Base-by-base conservation (phyloP, 164 flowering plant species). In the Nymphaea colorata region DNA sequence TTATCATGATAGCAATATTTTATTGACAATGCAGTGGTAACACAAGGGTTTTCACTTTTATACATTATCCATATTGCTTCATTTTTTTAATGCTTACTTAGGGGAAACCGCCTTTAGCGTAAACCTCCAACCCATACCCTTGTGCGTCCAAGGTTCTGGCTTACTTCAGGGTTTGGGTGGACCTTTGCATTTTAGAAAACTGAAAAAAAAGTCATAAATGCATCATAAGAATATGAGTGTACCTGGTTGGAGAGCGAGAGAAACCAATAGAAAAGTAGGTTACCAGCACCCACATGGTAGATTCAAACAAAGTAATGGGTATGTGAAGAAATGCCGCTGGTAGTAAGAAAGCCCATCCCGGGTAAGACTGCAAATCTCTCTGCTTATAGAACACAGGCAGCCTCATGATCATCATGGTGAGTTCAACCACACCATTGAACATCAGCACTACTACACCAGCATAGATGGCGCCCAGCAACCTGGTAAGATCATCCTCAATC, bases 341-440 rank as follows among this genome's bases (percentile, higher is more conserved):
- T 16, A 89, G 76, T 8, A 88, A 72, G 69, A 75, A 85, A n/a
- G 83, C 80, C 93, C 93, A 87, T 59, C 88, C 69, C 4, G 82
- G 82, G 59, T 66, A 82, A 69, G 77, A 77, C 72, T 77, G 67
- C 41, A 75, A 66, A 68, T 82, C 81, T 73, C 84, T 76, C 66
- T 79, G 84, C 76, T 82, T 82, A 74, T 74, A 82, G 66, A 75
- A 79, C 10, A 77, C 79, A 2, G 84, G 84, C 61, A 82, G 71
- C 68, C 75, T 79, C 42, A 60, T 17, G 8, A 82, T 65, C 41
- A 79, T 77, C 75, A 82, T 43, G n/a, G 71, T 70, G 12, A 70
- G 12, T 65, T 82, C 84, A 4, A 81, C 71, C 51, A 82, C 61
- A 43, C 84, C 84, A 74, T 79, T 82, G 62, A 79, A 82, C 82